Conservation (phyloP, 331 rosid species). For the Malus hybrid region DNA sequence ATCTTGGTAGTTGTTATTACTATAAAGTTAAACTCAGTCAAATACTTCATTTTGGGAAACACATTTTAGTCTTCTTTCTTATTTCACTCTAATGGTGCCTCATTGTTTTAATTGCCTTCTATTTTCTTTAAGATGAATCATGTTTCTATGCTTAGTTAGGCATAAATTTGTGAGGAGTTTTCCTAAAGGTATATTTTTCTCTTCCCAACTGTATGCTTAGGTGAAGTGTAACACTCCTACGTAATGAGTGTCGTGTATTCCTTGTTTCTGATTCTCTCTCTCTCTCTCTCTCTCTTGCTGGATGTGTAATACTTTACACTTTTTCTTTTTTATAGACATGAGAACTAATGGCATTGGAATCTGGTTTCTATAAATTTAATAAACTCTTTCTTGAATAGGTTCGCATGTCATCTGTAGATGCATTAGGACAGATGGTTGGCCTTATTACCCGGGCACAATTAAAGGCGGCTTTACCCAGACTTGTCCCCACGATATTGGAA, state of each 20-base stretch:
- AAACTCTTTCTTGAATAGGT: constrained; percentile 43
- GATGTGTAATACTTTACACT: not conserved
- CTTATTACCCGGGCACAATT: constrained; percentile 78
- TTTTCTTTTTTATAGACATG: not conserved
- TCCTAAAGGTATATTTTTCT: not conserved
- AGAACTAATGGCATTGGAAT: not conserved
- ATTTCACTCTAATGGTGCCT: no score
- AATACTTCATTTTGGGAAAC: not conserved
- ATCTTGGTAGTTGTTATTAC: not conserved
- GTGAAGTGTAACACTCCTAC: not conserved
- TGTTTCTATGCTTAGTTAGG: not conserved
- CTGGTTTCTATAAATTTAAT: constrained; percentile 12
- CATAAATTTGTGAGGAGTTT: not conserved
- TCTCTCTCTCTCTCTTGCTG: not conserved
- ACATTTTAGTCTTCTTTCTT: not conserved
- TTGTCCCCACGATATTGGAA: constrained; percentile 87
- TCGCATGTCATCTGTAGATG: constrained; percentile 80
- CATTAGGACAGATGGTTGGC: constrained; percentile 94
- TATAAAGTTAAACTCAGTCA: not conserved
- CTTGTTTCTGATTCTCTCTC: no score
- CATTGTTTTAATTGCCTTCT: not conserved
- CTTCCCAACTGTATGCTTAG: not conserved
- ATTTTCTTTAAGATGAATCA: not conserved
- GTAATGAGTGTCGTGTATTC: no score
- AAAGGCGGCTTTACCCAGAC: constrained; percentile 86